phyloP scores from a whole-genome alignment of 2,329 filamentous ascomycete genomes.

The Zasmidium cellare region DNA sequence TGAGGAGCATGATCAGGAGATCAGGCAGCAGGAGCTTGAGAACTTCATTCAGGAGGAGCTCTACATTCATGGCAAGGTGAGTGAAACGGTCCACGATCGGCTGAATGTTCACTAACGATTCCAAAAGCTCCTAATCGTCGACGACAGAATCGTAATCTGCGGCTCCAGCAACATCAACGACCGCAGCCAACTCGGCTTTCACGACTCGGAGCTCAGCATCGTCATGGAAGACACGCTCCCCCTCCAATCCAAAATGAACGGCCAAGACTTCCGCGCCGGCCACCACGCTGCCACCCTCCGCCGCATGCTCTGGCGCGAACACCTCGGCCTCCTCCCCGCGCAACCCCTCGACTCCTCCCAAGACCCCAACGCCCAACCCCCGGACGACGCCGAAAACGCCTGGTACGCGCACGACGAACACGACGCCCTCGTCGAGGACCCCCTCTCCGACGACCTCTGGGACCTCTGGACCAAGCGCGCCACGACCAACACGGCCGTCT shows the following conservation, averaged over 20 bases:
- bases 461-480: conserved; percentile 70
- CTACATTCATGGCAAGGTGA: conserved; percentile 88
- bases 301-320: conserved; percentile 84
- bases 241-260: conserved; percentile 74
- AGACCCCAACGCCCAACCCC: conserved; percentile 74
- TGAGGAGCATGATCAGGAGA: conserved; percentile 37
- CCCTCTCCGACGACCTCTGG: conserved; percentile 58
- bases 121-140: conserved; percentile 66
- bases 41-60: conserved; percentile 96
- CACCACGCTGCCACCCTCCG: conserved; percentile 79
- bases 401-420: conserved; percentile 70
- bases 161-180: conserved; percentile 76
- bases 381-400: conserved; percentile 68
- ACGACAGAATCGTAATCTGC: conserved; percentile 82
- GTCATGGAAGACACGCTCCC: conserved; percentile 81
- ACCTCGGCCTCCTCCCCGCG: conserved; percentile 76
- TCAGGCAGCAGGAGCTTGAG: conserved; percentile 72
- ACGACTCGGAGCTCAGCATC: conserved; percentile 88
- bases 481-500: conserved; percentile 70
- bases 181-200: conserved; percentile 79
- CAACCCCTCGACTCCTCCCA: conserved; percentile 67
- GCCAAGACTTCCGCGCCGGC: conserved; percentile 73
- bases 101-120: conserved; percentile 13
- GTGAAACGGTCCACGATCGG: not conserved
- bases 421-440: conserved; percentile 61